phyloP scores from a whole-genome alignment of 169 alveolate genomes.

The Plasmodium fragile region DNA sequence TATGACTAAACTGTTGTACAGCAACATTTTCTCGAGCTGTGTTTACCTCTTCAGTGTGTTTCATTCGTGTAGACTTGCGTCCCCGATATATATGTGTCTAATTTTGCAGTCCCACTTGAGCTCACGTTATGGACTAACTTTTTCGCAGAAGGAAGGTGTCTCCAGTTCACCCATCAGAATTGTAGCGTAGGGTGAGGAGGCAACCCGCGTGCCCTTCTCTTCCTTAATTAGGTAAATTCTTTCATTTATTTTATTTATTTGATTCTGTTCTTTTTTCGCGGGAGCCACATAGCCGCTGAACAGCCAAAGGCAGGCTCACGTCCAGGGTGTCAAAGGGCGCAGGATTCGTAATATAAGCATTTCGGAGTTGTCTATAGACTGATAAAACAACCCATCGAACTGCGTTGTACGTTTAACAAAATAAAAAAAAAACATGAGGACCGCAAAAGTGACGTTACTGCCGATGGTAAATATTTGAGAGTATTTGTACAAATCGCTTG shows the following conservation, averaged over 20 bases:
- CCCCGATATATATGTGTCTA: not conserved
- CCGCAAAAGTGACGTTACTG: slow-evolving; percentile 52
- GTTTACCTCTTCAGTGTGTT: not conserved
- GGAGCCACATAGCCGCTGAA: not conserved
- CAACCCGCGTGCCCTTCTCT: not conserved
- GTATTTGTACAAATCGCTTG: slow-evolving; percentile 64
- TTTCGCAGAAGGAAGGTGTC: not conserved
- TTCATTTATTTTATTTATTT: not conserved
- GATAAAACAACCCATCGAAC: slow-evolving; percentile 73
- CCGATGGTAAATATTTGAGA: slow-evolving; percentile 60
- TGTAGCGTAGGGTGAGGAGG: not conserved
- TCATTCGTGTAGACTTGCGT: not conserved
- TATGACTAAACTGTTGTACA: not conserved
- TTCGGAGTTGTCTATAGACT: slow-evolving; percentile 53
- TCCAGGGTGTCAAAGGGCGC: slow-evolving; percentile 68
- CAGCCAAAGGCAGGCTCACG: not conserved
- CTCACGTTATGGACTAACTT: not conserved
- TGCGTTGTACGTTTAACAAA: slow-evolving; percentile 67
- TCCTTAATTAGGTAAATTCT: not conserved
- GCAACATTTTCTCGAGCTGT: not conserved
- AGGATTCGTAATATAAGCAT: slow-evolving; percentile 37
- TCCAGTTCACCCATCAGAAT: not conserved
- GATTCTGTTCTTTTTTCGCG: not conserved
- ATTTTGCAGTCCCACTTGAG: not conserved
- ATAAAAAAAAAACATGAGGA: slow-evolving; percentile 49